A percentile compares a stretch with the other conserved stretches of the same genome.
phyloP scores from a whole-genome alignment of 1,284 basidiomycete genomes.

The Volvariella volvacea region DNA sequence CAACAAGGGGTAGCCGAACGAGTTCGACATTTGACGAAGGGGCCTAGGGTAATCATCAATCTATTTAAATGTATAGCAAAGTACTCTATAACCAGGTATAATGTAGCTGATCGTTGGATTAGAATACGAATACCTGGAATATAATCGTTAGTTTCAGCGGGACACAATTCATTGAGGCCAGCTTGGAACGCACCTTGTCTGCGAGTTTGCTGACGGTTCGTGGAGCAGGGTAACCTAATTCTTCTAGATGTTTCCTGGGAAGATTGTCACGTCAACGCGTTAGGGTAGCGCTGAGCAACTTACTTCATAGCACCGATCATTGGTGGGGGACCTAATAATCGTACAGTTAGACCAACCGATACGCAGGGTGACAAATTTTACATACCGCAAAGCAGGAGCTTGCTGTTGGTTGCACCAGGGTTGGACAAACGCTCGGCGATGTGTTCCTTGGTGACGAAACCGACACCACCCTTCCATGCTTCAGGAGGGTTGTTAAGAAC shows the following conservation, averaged over 20 bases:
- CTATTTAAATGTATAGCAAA: constrained; percentile 15
- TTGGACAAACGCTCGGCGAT: constrained; percentile 73
- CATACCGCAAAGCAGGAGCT: constrained; percentile 81
- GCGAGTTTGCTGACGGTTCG: constrained; percentile 89
- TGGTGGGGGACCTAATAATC: constrained; percentile 73
- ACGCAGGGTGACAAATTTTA: not conserved
- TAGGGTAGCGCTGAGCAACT: constrained; percentile 22
- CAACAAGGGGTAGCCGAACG: constrained; percentile 40
- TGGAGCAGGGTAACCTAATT: constrained; percentile 83
- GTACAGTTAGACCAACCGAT: not conserved
- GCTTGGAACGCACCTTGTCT: constrained; percentile 62
- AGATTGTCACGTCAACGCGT: constrained; percentile 6
- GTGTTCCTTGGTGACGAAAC: constrained; percentile 94
- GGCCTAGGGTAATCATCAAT: constrained; percentile 13
- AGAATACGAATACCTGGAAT: constrained; percentile 71
- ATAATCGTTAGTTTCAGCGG: no score
- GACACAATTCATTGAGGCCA: no score
- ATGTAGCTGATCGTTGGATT: constrained; percentile 14
- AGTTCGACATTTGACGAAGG: constrained; percentile 37
- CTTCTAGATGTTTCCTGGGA: constrained; percentile 78
- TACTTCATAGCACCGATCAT: constrained; percentile 98
- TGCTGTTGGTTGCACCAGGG: constrained; percentile 55
- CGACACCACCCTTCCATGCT: constrained; percentile 83
- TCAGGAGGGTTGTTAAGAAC: constrained; percentile 91
- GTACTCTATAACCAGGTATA: no score